phyloP scores from a whole-genome alignment of 306 rosid genomes.

The Quillaja saponaria region DNA sequence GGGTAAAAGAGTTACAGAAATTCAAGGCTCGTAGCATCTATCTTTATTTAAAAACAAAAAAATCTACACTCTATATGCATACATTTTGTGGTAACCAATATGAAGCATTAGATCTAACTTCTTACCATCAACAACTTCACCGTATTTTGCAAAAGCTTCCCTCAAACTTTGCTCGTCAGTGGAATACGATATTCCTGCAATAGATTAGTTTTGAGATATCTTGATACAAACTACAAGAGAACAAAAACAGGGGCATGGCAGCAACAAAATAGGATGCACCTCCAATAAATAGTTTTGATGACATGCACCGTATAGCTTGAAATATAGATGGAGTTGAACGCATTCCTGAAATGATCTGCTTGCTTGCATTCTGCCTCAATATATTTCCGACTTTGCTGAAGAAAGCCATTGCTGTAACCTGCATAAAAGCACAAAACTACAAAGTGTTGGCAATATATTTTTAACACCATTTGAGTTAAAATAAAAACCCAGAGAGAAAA shows the following conservation, averaged over 20 bases:
- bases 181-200: conserved; percentile 64
- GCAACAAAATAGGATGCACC: conserved; percentile 42
- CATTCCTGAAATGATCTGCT: conserved; percentile 46
- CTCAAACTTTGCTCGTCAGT: conserved; percentile 68
- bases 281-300: conserved; percentile 76
- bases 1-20: too few relatives aligned
- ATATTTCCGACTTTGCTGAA: conserved; percentile 72
- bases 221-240: neutral
- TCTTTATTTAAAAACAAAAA: too few relatives aligned
- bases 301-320: conserved; percentile 72
- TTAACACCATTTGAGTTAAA: too few relatives aligned
- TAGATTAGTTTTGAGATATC: conserved; percentile 5
- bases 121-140: conserved; percentile 78
- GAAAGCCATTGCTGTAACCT: conserved; percentile 72
- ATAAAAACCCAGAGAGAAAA: too few relatives aligned
- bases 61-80: neutral
- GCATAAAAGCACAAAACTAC: conserved; percentile 7
- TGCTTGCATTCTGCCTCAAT: conserved; percentile 52
- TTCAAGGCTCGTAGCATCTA: neutral
- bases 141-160: conserved; percentile 75
- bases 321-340: conserved; percentile 49
- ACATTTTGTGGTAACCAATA: neutral
- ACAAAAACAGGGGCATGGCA: neutral
- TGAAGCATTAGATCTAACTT: neutral
- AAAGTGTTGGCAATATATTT: too few relatives aligned